These are phyloP conservation scores for Fusarium sp. DNA, from an alignment of 2,329 filamentous ascomycete genomes.

Conservation along the genomic window DNA sequence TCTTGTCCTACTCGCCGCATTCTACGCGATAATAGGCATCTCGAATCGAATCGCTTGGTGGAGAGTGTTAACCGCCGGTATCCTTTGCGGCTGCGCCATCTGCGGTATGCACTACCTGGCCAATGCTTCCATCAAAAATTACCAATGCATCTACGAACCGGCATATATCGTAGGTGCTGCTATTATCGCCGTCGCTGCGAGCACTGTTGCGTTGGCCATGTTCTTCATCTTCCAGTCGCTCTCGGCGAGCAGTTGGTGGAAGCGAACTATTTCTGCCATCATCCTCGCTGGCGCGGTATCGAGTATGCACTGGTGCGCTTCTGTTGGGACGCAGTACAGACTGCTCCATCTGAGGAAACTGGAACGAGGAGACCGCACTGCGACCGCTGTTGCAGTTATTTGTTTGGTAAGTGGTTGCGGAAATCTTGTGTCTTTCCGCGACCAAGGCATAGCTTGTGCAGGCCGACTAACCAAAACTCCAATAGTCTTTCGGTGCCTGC, in stretches of 20 bases:
- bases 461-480: not conserved
- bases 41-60: conserved; percentile 65
- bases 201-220: conserved; percentile 72
- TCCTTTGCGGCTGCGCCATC: conserved; percentile 77
- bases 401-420: conserved; percentile 64
- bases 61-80: conserved; percentile 70
- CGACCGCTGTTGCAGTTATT: conserved; percentile 78
- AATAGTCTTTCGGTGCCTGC: conserved; percentile 68
- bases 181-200: conserved; percentile 77
- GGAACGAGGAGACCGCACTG: conserved; percentile 58
- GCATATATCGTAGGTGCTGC: conserved; percentile 73
- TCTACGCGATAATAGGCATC: conserved; percentile 73
- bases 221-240: conserved; percentile 81
- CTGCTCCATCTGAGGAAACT: conserved; percentile 54
- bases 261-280: conserved; percentile 71
- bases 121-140: conserved; percentile 85
- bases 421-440: no score
- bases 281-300: conserved; percentile 82
- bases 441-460: not conserved
- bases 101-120: conserved; percentile 90
- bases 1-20: conserved; percentile 76
- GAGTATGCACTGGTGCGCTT: conserved; percentile 88
- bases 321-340: conserved; percentile 74
- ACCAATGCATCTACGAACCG: conserved; percentile 68
- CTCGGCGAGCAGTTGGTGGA: conserved; percentile 84